Base-by-base conservation (phyloP, 495 filamentous ascomycete genomes). In the Umbilicaria muhlenbergii region DNA sequence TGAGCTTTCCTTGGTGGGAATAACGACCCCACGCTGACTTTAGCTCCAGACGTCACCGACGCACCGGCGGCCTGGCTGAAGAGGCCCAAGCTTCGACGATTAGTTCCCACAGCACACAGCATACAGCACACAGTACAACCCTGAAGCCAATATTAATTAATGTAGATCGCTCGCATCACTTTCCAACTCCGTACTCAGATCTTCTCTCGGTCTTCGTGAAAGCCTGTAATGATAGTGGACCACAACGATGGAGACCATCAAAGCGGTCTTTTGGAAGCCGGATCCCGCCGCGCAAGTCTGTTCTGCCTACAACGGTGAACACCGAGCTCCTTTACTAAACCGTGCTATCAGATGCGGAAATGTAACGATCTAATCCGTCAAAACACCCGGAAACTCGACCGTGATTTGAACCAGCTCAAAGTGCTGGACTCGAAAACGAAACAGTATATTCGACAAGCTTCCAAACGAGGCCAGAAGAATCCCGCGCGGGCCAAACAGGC, bases 321-420 rank as follows among this genome's bases (percentile, higher is more conserved):
- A 32, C 44, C 46, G 32, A 47, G n/a, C 28, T 36, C 38, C 15
- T 14, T 32, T 12, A 18, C 39, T 48, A 34, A 36, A 41, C 43
- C 15, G 24, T 34, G n/a, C 41, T 38, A 32, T 17, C 46, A 94
- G 89, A 81, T 88, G 68, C 78, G 89, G 46, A 95, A 95, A 82
- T 96, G 91, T 60, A 95, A 95, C 65, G 62, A 73, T 44, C 75
- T 98, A 45, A 83, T 98, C 52, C 86, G 91, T 42, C 59, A 73
- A 54, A 96, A 98, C 65, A 82, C 85, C 43, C 86, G 91, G 50
- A 88, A 94, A 58, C 77, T 98, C 46, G 91, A 98, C 59, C 88
- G 91, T 52, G 88, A 98, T 63, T 86, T 98, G 56, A 54, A 66
- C 28, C 66, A 78, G 37, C 74, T 92, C 47, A 84, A 81, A 53